A percentile compares a stretch with the other conserved stretches of the same genome.
Conservation (phyloP, 1,139 yeast species). For the Yamadazyma pseudoaaseri region DNA sequence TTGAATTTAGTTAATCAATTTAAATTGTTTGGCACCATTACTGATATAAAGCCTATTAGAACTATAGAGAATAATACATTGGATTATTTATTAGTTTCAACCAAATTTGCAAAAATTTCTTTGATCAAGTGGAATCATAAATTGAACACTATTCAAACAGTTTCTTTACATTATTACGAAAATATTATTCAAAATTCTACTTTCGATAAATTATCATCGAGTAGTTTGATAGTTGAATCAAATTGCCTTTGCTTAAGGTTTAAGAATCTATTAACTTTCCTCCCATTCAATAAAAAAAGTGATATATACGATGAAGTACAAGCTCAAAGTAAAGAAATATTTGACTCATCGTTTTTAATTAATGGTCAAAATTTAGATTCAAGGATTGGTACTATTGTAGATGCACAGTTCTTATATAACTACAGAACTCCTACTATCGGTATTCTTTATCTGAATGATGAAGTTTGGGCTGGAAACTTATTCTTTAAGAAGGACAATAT, state of each 20-base stretch:
- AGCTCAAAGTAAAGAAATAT: constrained; percentile 17
- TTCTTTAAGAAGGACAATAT: constrained; percentile 63
- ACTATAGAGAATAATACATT: constrained; percentile 48
- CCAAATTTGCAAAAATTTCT: constrained; percentile 76
- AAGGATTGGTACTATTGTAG: constrained; percentile 59
- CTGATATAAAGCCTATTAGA: constrained; percentile 54
- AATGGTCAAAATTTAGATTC: constrained; percentile 58
- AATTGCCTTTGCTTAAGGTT: constrained; percentile 63
- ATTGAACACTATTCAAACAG: constrained; percentile 55
- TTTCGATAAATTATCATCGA: constrained; percentile 42
- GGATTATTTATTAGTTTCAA: constrained; percentile 67
- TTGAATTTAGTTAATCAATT: constrained; percentile 64
- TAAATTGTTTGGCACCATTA: constrained; percentile 68
- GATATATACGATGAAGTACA: constrained; percentile 26
- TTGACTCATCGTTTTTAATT: constrained; percentile 54
- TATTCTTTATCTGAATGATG: constrained; percentile 58
- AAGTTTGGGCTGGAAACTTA: constrained; percentile 77
- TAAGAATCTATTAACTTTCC: constrained; percentile 69
- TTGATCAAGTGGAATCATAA: constrained; percentile 68
- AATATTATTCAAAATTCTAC: constrained; percentile 55
- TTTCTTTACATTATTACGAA: constrained; percentile 87
- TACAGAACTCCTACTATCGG: constrained; percentile 83
- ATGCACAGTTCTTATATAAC: constrained; percentile 65
- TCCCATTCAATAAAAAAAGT: constrained; percentile 58
- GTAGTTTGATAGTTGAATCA: constrained; percentile 68